Evolutionary conservation across 2,329 filamentous ascomycete genomes (phyloP).

Genomic region (Metarhizium sp.): DNA sequence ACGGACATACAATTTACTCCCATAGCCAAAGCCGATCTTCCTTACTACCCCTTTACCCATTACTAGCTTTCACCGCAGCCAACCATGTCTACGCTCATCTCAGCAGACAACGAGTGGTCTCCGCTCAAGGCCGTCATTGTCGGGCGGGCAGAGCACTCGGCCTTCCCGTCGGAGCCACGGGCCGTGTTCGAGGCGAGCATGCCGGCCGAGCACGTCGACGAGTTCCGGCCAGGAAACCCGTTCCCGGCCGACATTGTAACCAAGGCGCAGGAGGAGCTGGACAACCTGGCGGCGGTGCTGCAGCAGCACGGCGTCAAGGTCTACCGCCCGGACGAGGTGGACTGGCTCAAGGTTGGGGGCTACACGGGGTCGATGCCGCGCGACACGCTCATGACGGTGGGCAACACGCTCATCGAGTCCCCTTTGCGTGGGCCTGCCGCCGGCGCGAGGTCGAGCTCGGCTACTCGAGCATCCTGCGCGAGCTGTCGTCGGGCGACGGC

Average conservation of each 20-base stretch:
- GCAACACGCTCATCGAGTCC: slow-evolving; percentile 21
- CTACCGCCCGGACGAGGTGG: slow-evolving; percentile 13
- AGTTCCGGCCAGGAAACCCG: slow-evolving; percentile 13
- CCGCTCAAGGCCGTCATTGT: slow-evolving; percentile 17
- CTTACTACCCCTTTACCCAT: not conserved
- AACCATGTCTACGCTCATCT: slow-evolving; percentile 3
- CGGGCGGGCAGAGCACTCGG: slow-evolving; percentile 15
- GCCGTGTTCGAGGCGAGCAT: slow-evolving; percentile 14
- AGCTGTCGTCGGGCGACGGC: not conserved
- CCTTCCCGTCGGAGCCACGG: slow-evolving; percentile 14
- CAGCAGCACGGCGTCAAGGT: slow-evolving; percentile 14
- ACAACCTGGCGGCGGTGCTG: slow-evolving; percentile 14
- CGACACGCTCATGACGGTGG: slow-evolving; percentile 22
- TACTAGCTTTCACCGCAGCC: not conserved
- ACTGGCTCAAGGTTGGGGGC: slow-evolving; percentile 16
- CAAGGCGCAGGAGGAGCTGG: slow-evolving; percentile 14
- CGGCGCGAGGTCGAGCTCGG: slow-evolving; percentile 14
- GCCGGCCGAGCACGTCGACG: slow-evolving; percentile 3
- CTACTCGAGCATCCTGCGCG: slow-evolving; percentile 6
- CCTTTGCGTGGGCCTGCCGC: slow-evolving; percentile 20
- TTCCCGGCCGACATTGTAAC: slow-evolving; percentile 14
- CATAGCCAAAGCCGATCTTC: not conserved
- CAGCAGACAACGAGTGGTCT: slow-evolving; percentile 17
- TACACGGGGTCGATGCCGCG: slow-evolving; percentile 25
- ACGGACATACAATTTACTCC: too few relatives aligned